Evolutionary conservation across 2,329 filamentous ascomycete genomes (phyloP).

Genomic region (Penicillium psychrosexuale): DNA sequence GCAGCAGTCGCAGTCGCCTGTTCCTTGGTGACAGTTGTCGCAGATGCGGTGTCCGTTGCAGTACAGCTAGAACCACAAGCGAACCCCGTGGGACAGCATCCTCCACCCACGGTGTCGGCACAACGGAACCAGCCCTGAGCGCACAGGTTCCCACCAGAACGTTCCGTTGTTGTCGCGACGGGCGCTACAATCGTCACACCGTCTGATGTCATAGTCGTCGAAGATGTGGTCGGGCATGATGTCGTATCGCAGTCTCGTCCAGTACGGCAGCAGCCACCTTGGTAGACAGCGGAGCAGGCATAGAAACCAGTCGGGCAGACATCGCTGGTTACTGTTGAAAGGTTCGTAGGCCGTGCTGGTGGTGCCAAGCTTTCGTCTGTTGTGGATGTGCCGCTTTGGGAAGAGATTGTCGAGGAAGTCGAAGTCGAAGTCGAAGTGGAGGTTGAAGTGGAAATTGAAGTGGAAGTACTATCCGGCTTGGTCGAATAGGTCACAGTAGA

Average conservation of each 20-base stretch:
- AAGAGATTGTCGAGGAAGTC: slow-evolving; percentile 14
- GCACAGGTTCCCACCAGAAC: slow-evolving; percentile 50
- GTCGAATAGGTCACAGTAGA: slow-evolving; percentile 34
- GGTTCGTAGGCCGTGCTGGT: slow-evolving; percentile 40
- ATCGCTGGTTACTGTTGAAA: slow-evolving; percentile 36
- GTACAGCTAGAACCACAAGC: slow-evolving; percentile 72
- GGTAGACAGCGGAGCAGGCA: slow-evolving; percentile 76
- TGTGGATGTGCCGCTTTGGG: slow-evolving; percentile 34
- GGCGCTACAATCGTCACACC: slow-evolving; percentile 70
- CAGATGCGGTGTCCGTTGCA: slow-evolving; percentile 50
- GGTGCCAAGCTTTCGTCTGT: slow-evolving; percentile 36
- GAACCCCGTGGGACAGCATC: slow-evolving; percentile 81
- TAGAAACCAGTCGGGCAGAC: slow-evolving; percentile 88
- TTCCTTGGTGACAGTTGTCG: slow-evolving; percentile 49
- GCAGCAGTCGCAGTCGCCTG: slow-evolving; percentile 19
- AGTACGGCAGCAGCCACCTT: slow-evolving; percentile 82
- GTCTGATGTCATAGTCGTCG: slow-evolving; percentile 62
- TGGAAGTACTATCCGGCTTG: slow-evolving; percentile 11
- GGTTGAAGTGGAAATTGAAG: slow-evolving; percentile 15
- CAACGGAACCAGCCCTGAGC: slow-evolving; percentile 76
- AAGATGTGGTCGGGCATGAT: slow-evolving; percentile 68
- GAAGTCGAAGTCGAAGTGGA: slow-evolving; percentile 18
- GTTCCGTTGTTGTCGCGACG: slow-evolving; percentile 41
- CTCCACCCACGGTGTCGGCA: slow-evolving; percentile 63
- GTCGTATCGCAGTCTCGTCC: slow-evolving; percentile 80